Base-by-base conservation (phyloP, 1,139 yeast species). In the Wickerhamiella infanticola region DNA sequence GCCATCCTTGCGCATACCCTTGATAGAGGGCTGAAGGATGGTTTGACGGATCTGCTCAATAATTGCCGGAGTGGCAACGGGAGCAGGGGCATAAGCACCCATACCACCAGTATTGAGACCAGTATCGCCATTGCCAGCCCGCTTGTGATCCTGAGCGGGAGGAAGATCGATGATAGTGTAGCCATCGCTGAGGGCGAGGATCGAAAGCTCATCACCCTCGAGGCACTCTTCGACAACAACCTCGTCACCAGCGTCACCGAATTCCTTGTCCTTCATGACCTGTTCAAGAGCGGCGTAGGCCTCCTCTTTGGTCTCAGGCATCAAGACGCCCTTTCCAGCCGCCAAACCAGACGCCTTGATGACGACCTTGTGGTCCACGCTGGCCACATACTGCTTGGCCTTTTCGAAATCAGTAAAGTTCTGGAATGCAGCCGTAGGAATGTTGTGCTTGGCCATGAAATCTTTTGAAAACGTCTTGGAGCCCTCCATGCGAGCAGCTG, bases 81-180 rank as follows among this genome's bases (percentile, higher is more conserved):
- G 98, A 6, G 97, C 94, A 42, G 98, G 99, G 3, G 97, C 94
- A 60, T 93, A 93, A 18, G 98, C 94, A 52, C 99, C 99, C 99
- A 93, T 93, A 53, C 99, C 99, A 54, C 99, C 99, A 45, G 98
- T 93, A 68, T 93, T 93, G 53, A 88, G 73, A 36, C 99, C 99
- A 44, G 77, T 69, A 63, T 93, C 99, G 50, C 88, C 90, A 58
- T 93, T 86, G 47, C 94, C 94, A 56, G 82, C 74, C 64, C 98
- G 80, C 69, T 93, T 93, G 67, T 93, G 98, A 62, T 93, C 99
- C 67, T 93, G 98, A 33, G 98, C 96, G 39, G 97, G 85, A 37
- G 99, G 99, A 50, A 93, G 74, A 62, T 85, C 90, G 63, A 79
- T 76, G 60, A 80, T 80, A 9, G 94, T 77, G 69, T 93, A 90